Conservation (phyloP, 139 green algal species). For the Chlorella ohadii region DNA sequence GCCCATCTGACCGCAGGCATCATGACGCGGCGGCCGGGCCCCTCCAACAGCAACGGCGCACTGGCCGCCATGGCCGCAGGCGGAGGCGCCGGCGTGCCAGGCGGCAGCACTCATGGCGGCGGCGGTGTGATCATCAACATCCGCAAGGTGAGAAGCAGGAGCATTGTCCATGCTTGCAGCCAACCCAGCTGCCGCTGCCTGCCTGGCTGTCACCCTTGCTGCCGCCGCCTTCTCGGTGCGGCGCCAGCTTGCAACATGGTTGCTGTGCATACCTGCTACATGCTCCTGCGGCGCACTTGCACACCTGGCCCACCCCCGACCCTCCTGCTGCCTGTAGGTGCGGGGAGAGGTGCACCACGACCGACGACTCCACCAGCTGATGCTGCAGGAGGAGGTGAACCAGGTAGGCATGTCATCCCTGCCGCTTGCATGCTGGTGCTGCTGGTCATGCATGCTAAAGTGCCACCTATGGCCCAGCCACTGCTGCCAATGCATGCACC, state of each 20-base stretch:
- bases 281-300: too few relatives aligned
- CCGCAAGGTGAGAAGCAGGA: constrained; percentile 52
- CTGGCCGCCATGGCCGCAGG: neutral
- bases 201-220: too few relatives aligned
- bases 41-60: neutral
- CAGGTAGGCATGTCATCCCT: constrained; percentile 16
- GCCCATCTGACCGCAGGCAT: constrained; percentile 45
- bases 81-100: too few relatives aligned
- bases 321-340: constrained; percentile 52
- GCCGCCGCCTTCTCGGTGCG: too few relatives aligned
- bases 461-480: too few relatives aligned
- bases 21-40: constrained; percentile 52
- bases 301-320: neutral
- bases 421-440: too few relatives aligned
- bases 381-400: constrained; percentile 79
- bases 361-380: constrained; percentile 89
- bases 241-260: too few relatives aligned
- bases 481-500: neutral
- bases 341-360: constrained; percentile 87
- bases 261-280: too few relatives aligned
- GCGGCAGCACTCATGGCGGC: constrained; percentile 1
- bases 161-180: too few relatives aligned
- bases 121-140: constrained; percentile 65
- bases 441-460: too few relatives aligned
- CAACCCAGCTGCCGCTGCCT: too few relatives aligned